A percentile compares a stretch with the other conserved stretches of the same genome.
Evolutionary conservation across 441 rosid genomes (phyloP).

Genomic region (Eutrema salsugineum): DNA sequence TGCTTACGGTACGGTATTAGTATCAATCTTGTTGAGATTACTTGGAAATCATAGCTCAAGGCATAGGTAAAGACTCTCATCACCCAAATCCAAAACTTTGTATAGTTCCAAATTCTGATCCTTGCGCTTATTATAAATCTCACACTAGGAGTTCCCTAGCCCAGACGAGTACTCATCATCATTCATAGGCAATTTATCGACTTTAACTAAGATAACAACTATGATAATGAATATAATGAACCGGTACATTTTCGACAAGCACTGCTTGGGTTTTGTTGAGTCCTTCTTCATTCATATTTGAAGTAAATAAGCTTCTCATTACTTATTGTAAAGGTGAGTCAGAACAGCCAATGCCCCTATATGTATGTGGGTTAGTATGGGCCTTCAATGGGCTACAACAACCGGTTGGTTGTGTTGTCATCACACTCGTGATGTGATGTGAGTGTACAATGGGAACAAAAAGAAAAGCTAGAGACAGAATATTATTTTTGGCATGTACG

Average conservation of each 20-base stretch:
- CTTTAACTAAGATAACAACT: no score
- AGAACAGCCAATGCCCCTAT: neutral
- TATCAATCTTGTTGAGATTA: neutral
- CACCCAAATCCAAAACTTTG: neutral
- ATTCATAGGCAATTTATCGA: neutral
- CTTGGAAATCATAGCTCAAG: neutral
- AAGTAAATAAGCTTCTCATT: neutral
- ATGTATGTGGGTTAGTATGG: neutral
- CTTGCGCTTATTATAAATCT: neutral
- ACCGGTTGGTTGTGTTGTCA: neutral
- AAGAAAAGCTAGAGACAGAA: conserved; percentile 14
- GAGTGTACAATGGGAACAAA: conserved; percentile 14
- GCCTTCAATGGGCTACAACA: neutral
- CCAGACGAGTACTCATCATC: neutral
- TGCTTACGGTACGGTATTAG: neutral
- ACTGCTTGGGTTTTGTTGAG: no score
- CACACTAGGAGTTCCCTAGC: neutral
- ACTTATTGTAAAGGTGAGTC: neutral
- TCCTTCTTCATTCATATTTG: no score
- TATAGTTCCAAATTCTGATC: neutral
- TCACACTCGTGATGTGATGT: conserved; percentile 1
- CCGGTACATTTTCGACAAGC: no score
- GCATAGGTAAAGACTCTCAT: neutral
- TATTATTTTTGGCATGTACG: conserved; percentile 22
- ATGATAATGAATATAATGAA: no score